Evolutionary conservation across 164 flowering plant genomes (phyloP).

Genomic region (Vitis vinifera): DNA sequence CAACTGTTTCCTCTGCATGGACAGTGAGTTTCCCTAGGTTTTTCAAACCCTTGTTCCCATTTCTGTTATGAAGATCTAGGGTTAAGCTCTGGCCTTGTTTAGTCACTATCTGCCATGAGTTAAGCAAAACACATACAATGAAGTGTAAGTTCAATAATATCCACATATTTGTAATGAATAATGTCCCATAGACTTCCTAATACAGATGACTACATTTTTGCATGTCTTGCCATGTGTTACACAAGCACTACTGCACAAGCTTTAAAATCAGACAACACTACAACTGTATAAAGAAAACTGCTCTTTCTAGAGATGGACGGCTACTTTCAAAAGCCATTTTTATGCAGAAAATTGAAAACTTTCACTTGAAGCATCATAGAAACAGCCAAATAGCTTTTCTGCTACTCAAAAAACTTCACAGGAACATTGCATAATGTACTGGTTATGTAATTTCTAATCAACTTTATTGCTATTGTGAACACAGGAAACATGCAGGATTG

Average conservation of each 20-base stretch:
- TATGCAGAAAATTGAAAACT: not conserved
- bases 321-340: not conserved
- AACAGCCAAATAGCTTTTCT: not conserved
- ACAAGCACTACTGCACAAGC: not conserved
- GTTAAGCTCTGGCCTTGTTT: conserved; percentile 47
- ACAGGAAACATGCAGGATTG: too few species aligned
- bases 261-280: not conserved
- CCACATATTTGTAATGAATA: not conserved
- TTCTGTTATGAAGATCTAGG: conserved; percentile 36
- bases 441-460: too few species aligned
- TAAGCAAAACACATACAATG: not conserved
- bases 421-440: not conserved
- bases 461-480: too few species aligned
- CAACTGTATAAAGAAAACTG: not conserved
- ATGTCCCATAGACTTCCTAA: too few species aligned
- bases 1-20: conserved; percentile 80
- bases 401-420: not conserved
- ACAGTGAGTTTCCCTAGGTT: conserved; percentile 56
- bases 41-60: conserved; percentile 23
- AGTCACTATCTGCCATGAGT: conserved; percentile 60
- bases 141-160: not conserved
- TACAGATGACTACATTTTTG: too few species aligned
- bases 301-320: not conserved
- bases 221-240: too few species aligned
- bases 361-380: not conserved